Conservation (phyloP, 495 filamentous ascomycete species). For the Penicillium argentinense region DNA sequence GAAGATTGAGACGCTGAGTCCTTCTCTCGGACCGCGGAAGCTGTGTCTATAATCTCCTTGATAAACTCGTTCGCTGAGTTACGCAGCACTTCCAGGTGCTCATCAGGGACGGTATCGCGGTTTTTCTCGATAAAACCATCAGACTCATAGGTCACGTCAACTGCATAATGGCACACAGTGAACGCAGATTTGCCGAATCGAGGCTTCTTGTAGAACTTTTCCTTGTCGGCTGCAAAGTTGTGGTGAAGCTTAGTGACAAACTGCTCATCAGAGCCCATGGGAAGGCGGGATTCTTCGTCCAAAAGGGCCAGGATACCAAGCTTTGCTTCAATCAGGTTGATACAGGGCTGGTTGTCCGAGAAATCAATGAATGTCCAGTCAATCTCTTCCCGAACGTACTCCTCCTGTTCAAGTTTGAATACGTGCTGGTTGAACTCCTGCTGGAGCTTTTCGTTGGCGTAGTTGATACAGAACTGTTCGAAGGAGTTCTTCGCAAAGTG, state of each 20-base stretch:
- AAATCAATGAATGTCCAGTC: constrained; percentile 99
- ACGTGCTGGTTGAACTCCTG: constrained; percentile 99
- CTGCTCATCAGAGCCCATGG: constrained; percentile 96
- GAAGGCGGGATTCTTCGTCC: constrained; percentile 93
- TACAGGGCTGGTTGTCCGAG: constrained; percentile 99
- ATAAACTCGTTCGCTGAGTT: constrained; percentile 86
- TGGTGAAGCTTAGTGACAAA: constrained; percentile 98
- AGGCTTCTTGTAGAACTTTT: constrained; percentile 98
- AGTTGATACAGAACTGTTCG: constrained; percentile 99
- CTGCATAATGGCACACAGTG: constrained; percentile 97
- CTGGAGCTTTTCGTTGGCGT: constrained; percentile 98
- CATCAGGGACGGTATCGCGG: constrained; percentile 95
- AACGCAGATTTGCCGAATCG: constrained; percentile 97
- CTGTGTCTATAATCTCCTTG: constrained; percentile 78
- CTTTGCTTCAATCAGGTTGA: constrained; percentile 97
- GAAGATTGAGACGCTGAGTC: constrained; percentile 73
- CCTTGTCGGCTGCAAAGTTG: constrained; percentile 86
- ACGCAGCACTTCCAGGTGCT: constrained; percentile 90
- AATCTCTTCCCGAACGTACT: constrained; percentile 95
- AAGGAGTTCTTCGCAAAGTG: constrained; percentile 99
- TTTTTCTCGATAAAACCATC: constrained; percentile 99
- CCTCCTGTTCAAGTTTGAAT: constrained; percentile 99
- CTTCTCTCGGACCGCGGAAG: constrained; percentile 84
- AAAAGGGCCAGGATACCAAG: constrained; percentile 88
- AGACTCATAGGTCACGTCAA: constrained; percentile 99